phyloP scores from a whole-genome alignment of 345 rosid genomes.

The Sisymbrium irio region DNA sequence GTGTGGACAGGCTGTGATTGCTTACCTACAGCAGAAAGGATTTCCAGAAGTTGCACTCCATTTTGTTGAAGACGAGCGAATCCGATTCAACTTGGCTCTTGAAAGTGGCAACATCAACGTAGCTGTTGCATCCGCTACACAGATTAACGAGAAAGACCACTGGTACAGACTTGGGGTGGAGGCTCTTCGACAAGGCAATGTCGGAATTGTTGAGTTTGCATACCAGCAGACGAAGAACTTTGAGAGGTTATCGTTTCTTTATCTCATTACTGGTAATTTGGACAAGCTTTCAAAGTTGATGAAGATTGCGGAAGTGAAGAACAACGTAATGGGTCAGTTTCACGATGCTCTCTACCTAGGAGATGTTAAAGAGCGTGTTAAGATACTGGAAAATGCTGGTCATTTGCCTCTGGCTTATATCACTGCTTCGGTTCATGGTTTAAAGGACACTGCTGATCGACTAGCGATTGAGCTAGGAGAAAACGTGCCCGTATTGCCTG shows the following conservation, averaged over 20 bases:
- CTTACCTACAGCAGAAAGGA: neutral
- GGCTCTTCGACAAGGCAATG: neutral
- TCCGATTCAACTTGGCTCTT: neutral
- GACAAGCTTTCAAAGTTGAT: neutral
- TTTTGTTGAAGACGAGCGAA: neutral
- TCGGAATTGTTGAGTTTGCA: neutral
- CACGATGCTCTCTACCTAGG: neutral
- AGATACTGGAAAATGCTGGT: conserved; percentile 1
- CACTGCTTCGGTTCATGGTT: neutral
- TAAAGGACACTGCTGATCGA: neutral
- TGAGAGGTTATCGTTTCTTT: conserved; percentile 2
- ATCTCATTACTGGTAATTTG: neutral
- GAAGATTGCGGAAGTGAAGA: conserved; percentile 8
- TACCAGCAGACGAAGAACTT: conserved; percentile 2
- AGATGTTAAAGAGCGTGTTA: conserved; percentile 7
- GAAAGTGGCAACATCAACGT: conserved; percentile 1
- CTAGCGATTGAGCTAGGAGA: neutral
- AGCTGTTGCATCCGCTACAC: neutral
- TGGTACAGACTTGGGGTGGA: conserved; percentile 2
- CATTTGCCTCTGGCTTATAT: neutral
- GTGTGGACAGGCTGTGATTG: conserved; percentile 1
- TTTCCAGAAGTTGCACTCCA: neutral
- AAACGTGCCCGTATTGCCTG: neutral
- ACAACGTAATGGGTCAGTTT: conserved; percentile 5
- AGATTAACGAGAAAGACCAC: conserved; percentile 1